phyloP scores from a whole-genome alignment of 768 basidiomycete genomes.

The Lyophyllum semitale region DNA sequence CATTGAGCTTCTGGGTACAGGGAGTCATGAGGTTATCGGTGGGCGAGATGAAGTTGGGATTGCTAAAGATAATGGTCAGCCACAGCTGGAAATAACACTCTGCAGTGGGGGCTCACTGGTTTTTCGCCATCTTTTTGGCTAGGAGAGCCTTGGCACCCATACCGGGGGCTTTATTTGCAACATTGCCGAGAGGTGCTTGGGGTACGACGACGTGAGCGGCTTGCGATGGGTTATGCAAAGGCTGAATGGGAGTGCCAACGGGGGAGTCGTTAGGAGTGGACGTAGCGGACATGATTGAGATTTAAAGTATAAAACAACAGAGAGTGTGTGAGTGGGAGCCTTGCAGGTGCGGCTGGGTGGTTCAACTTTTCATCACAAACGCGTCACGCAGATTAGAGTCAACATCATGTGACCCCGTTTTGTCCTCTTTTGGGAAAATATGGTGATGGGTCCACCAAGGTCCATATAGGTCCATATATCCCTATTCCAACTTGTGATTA shows the following conservation, averaged over 20 bases:
- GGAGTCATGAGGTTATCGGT: conserved; percentile 96
- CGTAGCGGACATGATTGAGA: conserved; percentile 49
- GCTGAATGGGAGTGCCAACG: conserved; percentile 61
- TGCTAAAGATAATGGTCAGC: conserved; percentile 47
- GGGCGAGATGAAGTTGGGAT: conserved; percentile 87
- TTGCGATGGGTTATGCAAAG: conserved; percentile 83
- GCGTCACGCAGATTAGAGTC: conserved; percentile 8
- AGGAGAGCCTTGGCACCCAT: conserved; percentile 91
- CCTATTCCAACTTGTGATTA: too few species aligned
- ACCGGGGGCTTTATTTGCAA: conserved; percentile 58
- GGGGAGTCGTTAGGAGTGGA: conserved; percentile 72
- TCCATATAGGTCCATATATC: background rate
- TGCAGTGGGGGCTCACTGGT: conserved; percentile 56
- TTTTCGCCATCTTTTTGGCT: conserved; percentile 92
- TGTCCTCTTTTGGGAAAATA: conserved; percentile 1
- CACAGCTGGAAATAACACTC: conserved; percentile 7
- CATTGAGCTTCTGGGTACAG: conserved; percentile 86
- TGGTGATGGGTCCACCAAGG: conserved; percentile 1
- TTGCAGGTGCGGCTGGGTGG: background rate
- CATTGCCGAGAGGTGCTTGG: conserved; percentile 77
- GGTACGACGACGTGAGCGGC: conserved; percentile 79
- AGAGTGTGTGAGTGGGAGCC: background rate
- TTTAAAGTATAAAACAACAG: background rate
- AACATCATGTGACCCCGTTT: conserved; percentile 17
- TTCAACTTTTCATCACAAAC: conserved; percentile 7